These are phyloP conservation scores for Paraleonurus japonicus DNA, from an alignment of 257 asterid genomes.

Conservation along the genomic window DNA sequence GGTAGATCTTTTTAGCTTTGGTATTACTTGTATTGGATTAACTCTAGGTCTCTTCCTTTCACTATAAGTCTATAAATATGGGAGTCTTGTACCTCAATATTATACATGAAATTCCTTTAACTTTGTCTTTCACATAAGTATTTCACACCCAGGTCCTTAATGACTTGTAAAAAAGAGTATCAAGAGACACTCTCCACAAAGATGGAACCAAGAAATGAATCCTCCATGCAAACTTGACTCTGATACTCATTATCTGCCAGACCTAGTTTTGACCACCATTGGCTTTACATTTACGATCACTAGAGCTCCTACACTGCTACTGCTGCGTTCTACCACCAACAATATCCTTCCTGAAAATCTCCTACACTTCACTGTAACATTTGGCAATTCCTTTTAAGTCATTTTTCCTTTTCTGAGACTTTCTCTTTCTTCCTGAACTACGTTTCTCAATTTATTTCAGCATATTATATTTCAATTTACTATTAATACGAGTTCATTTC, in stretches of 20 bases:
- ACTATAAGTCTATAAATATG: not conserved
- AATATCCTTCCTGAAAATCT: not conserved
- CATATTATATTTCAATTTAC: conserved; percentile 1
- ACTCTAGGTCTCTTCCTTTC: not conserved
- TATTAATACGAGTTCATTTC: not conserved
- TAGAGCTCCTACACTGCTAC: not conserved
- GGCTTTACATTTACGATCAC: not conserved
- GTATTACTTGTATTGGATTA: not conserved
- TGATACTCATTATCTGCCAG: not conserved
- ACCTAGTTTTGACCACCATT: conserved; percentile 5
- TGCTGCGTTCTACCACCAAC: not conserved
- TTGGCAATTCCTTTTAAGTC: not conserved
- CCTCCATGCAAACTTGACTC: not conserved
- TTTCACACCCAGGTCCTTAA: not conserved
- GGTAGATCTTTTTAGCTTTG: not conserved
- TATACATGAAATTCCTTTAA: not conserved
- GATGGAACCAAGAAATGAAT: not conserved
- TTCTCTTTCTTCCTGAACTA: not conserved
- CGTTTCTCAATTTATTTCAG: conserved; percentile 12
- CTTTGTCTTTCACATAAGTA: not conserved
- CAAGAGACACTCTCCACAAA: not conserved
- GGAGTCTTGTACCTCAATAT: not conserved
- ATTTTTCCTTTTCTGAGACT: not conserved
- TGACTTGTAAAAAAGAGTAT: not conserved
- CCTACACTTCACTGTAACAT: not conserved